Evolutionary conservation across 1,139 yeast genomes (phyloP).

Genomic region (Saccharomyces hybrid): DNA sequence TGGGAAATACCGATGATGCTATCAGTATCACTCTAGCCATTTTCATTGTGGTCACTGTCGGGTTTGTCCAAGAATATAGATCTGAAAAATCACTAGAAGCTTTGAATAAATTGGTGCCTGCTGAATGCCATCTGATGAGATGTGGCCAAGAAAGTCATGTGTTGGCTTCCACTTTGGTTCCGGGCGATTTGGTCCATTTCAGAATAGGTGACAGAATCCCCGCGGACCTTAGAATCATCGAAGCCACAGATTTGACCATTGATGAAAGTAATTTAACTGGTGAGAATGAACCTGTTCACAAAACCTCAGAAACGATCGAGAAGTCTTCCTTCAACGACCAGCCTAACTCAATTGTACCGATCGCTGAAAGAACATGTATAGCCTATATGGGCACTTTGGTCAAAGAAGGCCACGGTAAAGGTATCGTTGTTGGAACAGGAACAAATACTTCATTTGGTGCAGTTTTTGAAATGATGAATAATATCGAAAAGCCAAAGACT

Average conservation of each 20-base stretch:
- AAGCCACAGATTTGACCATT: constrained; percentile 67
- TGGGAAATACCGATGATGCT: constrained; percentile 94
- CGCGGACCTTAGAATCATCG: constrained; percentile 77
- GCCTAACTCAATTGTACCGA: constrained; percentile 38
- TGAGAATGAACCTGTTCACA: constrained; percentile 78
- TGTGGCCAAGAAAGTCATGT: constrained; percentile 69
- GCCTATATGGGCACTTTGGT: constrained; percentile 96
- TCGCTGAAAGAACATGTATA: constrained; percentile 62
- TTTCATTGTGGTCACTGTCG: constrained; percentile 84
- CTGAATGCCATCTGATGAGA: constrained; percentile 82
- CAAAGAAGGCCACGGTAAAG: constrained; percentile 87
- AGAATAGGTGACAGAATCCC: constrained; percentile 91
- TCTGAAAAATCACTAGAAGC: constrained; percentile 92
- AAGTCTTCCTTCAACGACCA: constrained; percentile 24
- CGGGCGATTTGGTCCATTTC: constrained; percentile 87
- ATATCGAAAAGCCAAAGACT: constrained; percentile 90
- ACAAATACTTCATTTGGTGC: constrained; percentile 82
- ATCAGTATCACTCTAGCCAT: constrained; percentile 82
- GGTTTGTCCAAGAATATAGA: constrained; percentile 91
- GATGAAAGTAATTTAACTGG: constrained; percentile 95
- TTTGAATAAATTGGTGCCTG: constrained; percentile 83
- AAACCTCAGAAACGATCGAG: constrained; percentile 38
- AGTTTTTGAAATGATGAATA: constrained; percentile 86
- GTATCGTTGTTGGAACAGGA: constrained; percentile 89
- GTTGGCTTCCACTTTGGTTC: constrained; percentile 78